Base-by-base conservation (phyloP, 495 filamentous ascomycete species). In the Penicillium manginii region DNA sequence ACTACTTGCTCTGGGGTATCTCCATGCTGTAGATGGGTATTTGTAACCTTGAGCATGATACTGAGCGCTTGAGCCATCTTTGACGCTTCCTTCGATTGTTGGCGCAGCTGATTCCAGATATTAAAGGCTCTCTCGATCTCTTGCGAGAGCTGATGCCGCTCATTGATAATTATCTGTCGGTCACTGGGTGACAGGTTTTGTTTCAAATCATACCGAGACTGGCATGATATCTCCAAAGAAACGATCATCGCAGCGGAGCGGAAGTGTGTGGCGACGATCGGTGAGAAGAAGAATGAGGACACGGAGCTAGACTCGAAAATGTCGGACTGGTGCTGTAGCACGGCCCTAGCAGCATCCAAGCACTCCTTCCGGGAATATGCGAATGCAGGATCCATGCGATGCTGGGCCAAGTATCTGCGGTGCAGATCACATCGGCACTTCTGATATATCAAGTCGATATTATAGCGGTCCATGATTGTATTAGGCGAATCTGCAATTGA, bases 381-480 rank as follows among this genome's bases (percentile, higher is more conserved):
- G 59, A 90, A 93, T 12, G 86, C 76, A 3, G 84, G 79, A 68
- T 92, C 88, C 57, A 84, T 76, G 32, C 87, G 79, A 18, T 88
- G 85, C 46, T 84, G 78, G 9, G 81, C 78, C 56, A 93, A 80
- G 69, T 91, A 93, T 55, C 89, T 89, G 22, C 90, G 83, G 67
- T 96, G 92, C 35, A 96, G 82, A 35, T 91, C 84, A 50, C 87
- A 90, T 55, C 91, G 79, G 7, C 86, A 84, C 66, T 93, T 92
- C 62, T 92, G 86, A 68, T 87, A 91, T 19, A 93, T 72, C 17
- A 96, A 82, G 54, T 93, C 88, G 15, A 93, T 74, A 57, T 85
- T 87, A 65, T 87, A 89, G 17, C 91, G 87, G 63, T 91, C 88
- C 80, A 94, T 91, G 45, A 96, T 86, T 1, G 92, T 74, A 15